These are phyloP conservation scores for Lyophyllum atratum DNA, from an alignment of 768 basidiomycete species.

Conservation along the genomic window DNA sequence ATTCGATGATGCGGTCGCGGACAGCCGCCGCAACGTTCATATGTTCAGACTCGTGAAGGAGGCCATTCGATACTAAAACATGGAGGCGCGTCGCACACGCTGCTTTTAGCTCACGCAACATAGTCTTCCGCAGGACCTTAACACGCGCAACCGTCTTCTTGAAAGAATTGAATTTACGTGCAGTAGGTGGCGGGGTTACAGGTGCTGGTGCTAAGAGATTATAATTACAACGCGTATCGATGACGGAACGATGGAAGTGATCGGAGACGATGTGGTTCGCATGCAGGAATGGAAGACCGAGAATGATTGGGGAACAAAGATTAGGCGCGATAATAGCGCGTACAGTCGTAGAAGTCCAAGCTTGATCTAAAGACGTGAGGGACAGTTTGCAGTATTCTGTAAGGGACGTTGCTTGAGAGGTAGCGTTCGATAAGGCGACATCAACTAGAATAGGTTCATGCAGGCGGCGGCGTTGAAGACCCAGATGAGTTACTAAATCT, in stretches of 20 bases:
- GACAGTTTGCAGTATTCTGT: background rate
- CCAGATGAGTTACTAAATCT: too few relatives aligned
- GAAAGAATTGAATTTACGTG: too few relatives aligned
- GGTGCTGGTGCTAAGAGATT: background rate
- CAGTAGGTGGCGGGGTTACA: too few relatives aligned
- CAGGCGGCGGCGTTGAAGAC: too few relatives aligned
- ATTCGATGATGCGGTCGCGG: background rate
- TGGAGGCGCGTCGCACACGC: background rate
- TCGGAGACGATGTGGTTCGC: too few relatives aligned
- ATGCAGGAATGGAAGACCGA: conserved; percentile 1
- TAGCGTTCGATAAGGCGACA: conserved; percentile 7
- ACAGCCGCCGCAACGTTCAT: background rate
- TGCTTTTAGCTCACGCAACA: background rate
- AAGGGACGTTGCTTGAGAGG: background rate
- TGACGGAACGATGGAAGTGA: conserved; percentile 10
- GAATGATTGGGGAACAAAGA: background rate
- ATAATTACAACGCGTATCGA: conserved; percentile 12
- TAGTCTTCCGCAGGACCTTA: background rate
- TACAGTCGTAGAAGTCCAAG: background rate
- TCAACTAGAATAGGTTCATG: conserved; percentile 36
- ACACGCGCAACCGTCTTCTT: too few relatives aligned
- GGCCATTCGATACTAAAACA: background rate
- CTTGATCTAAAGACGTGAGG: background rate
- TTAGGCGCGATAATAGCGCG: background rate
- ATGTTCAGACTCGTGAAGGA: background rate